These are phyloP conservation scores for Alternaria conjuncta DNA, from an alignment of 2,329 filamentous ascomycete genomes.

Conservation along the genomic window DNA sequence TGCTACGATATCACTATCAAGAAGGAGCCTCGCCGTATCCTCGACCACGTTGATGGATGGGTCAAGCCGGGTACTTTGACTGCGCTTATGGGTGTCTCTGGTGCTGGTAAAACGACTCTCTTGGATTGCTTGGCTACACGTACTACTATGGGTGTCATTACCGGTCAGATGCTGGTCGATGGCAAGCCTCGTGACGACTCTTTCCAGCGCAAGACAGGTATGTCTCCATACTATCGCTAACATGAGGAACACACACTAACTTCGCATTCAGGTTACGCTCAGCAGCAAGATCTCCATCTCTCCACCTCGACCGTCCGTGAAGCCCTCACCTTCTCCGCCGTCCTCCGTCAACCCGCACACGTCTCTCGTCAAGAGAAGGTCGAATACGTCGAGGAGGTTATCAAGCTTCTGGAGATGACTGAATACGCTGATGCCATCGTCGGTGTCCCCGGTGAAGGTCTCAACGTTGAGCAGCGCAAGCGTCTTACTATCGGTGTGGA, in stretches of 20 bases:
- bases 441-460: conserved; percentile 85
- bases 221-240: background rate
- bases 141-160: conserved; percentile 86
- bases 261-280: conserved; percentile 66
- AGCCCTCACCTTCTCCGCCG: conserved; percentile 82
- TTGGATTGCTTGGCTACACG: conserved; percentile 85
- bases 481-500: conserved; percentile 96
- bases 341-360: conserved; percentile 81
- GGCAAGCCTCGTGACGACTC: conserved; percentile 75
- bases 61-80: conserved; percentile 88
- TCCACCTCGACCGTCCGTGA: conserved; percentile 86
- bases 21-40: conserved; percentile 72
- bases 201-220: conserved; percentile 88
- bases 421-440: conserved; percentile 89
- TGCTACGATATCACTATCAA: conserved; percentile 85
- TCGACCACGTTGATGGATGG: conserved; percentile 90
- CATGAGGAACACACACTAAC: background rate
- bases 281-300: conserved; percentile 90
- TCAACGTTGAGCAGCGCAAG: conserved; percentile 69
- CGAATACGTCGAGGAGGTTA: conserved; percentile 87
- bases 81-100: conserved; percentile 88
- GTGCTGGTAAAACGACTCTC: conserved; percentile 93
- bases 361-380: conserved; percentile 79
- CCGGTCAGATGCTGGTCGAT: conserved; percentile 85
- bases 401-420: conserved; percentile 88